phyloP scores from a whole-genome alignment of 2,329 filamentous ascomycete genomes.

The Colletotrichum godetiae region DNA sequence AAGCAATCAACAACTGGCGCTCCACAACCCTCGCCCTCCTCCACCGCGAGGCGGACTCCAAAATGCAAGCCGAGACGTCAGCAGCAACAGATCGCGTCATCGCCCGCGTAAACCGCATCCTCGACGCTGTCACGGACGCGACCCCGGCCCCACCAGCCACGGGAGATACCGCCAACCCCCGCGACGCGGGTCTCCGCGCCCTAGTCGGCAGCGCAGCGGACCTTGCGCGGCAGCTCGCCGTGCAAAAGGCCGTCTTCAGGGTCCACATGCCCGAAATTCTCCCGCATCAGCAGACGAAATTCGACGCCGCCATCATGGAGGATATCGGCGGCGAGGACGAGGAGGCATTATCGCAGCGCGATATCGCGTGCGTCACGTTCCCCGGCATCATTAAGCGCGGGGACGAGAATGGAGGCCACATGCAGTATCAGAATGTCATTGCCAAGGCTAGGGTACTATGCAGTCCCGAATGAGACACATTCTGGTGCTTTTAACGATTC shows the following conservation, averaged over 20 bases:
- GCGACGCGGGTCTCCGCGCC: constrained; percentile 64
- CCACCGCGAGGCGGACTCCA: constrained; percentile 61
- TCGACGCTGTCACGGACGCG: constrained; percentile 60
- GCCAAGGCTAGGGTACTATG: constrained; percentile 75
- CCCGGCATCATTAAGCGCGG: constrained; percentile 73
- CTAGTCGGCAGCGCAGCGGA: constrained; percentile 66
- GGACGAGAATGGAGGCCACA: constrained; percentile 71
- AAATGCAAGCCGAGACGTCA: constrained; percentile 58
- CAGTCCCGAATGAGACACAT: constrained; percentile 53
- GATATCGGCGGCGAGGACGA: constrained; percentile 73
- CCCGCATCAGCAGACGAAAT: constrained; percentile 65
- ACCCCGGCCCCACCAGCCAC: constrained; percentile 45
- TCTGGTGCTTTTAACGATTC: background rate
- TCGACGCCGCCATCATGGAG: constrained; percentile 72
- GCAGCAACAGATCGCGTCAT: constrained; percentile 56
- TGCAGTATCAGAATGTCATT: constrained; percentile 72
- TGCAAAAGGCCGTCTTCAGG: constrained; percentile 69
- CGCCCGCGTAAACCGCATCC: constrained; percentile 58
- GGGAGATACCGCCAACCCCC: constrained; percentile 33
- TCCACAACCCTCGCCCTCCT: constrained; percentile 71
- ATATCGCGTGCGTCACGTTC: constrained; percentile 72
- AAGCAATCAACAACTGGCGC: constrained; percentile 74
- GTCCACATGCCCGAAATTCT: constrained; percentile 65
- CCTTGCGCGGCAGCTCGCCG: constrained; percentile 65
- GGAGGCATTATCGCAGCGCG: constrained; percentile 60